Evolutionary conservation across 2,329 filamentous ascomycete genomes (phyloP), one percentile per base, ranked within the genome.

Genomic region (Sporothrix brasiliensis): DNA sequence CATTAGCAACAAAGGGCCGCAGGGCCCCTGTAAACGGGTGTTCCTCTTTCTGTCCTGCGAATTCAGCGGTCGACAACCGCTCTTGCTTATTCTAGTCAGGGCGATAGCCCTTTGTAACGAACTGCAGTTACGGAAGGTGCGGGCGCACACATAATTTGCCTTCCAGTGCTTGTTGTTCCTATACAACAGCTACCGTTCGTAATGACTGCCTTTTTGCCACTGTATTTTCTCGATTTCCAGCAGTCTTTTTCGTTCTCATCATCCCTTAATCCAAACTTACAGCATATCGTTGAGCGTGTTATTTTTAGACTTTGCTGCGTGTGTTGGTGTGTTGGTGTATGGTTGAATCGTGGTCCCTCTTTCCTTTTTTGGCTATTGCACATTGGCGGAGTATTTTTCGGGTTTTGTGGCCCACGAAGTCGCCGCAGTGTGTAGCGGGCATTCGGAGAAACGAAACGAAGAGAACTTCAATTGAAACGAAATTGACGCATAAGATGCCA

Each of bases 331-430:
- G 52, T 39, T 24, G 50, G 49, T 30, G 13, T 19, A 27, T 2
- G 13, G 6, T 44, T 24, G 21, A 16, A 21, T 67, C 24, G 11
- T 10, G 30, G 19, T 66, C 44, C 50, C 50, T 24, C 65, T 67
- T 67, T 67, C 65, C 65, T 47, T 21, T 67, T 67, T 56, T 49
- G 65, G 65, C 50, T 67, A 44, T 67, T 54, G 47, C 27, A 67
- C 24, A 52, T 21, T 58, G 21, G 9, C 27, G 24, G 52, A 47
- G 39, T n/a, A 21, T 54, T 41, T 24, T 27, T 63, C 41, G 2
- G 3, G 41, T 49, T 34, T 65, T 49, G 34, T 47, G 27, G 21
- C 21, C 16, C 41, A 49, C 41, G 16, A 14, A 34, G 41, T 65
- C 34, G 34, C 56, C 58, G 41, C 39, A 47, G n/a, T 63, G 58